Evolutionary conservation across 176 grass and related monocot genomes (phyloP), one percentile per base, ranked within the genome.

Genomic region (Rhynchospora breviuscula): DNA sequence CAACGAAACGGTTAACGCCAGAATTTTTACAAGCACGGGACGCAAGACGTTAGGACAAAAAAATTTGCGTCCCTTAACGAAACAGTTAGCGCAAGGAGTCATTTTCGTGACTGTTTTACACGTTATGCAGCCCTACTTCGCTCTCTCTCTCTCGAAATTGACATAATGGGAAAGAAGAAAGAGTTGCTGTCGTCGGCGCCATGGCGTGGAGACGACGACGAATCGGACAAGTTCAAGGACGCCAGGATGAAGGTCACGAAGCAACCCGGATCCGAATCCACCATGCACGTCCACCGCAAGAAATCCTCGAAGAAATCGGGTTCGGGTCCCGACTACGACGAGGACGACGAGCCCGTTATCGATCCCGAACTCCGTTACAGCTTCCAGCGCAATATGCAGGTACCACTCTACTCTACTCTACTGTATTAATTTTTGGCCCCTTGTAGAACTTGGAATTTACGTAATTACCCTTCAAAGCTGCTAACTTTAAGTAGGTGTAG

Each of bases 381-480:
- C 75, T 90, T 90, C 88, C 88, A 87, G 88, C 85, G 88, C 21
- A 90, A 87, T 63, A 84, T 80, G 46, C 74, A 83, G 88, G 88
- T 90, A 49, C 6, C 53, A 40, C 35, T 79, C 14, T n/a, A n/a
- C n/a, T n/a, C n/a, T n/a, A n/a, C n/a, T n/a, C n/a, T 52, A 14
- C 15, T 12, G n/a, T 48, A 5, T 68, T 25, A 26, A 29, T 56
- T 13, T 44, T 69, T 6, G 73, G 12, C 11, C 54, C 19, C 31
- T 14, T n/a, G n/a, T n/a, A n/a, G n/a, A n/a, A n/a, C n/a, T n/a
- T n/a, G n/a, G n/a, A n/a, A n/a, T n/a, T n/a, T n/a, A n/a, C n/a
- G 15, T n/a, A n/a, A n/a, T n/a, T n/a, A 69, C 3, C 35, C 66
- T 4, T 8, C n/a, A 7, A 69, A 69, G 13, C 35, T 15, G 15